Percentiles rank a stretch among this genome's conserved stretches.
These are phyloP conservation scores for Pseudognaphalium luteoalbum DNA, from an alignment of 129 eudicot genomes.

Conservation along the genomic window DNA sequence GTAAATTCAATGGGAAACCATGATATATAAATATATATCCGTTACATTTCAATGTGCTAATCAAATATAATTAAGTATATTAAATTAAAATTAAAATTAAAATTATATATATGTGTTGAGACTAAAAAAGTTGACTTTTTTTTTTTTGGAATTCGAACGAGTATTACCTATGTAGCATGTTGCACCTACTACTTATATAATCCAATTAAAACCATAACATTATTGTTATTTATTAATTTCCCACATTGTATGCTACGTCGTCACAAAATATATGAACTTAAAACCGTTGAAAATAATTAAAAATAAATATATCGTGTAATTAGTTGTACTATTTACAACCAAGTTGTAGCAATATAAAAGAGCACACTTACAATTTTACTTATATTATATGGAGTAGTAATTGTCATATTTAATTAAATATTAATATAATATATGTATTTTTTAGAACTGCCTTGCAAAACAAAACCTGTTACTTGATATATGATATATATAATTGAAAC, in stretches of 20 bases:
- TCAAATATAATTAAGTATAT: not conserved
- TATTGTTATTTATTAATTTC: not conserved
- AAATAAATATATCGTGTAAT: not conserved
- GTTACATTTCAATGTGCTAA: too few species aligned
- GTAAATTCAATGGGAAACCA: too few species aligned
- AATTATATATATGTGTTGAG: not conserved
- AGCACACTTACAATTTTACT: not conserved
- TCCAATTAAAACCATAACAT: not conserved
- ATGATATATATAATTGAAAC: constrained; percentile 6
- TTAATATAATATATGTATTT: too few species aligned
- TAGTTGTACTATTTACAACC: not conserved
- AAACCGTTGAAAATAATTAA: not conserved
- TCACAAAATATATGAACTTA: not conserved
- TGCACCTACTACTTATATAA: constrained; percentile 17
- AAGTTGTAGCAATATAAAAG: not conserved
- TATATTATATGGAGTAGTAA: not conserved
- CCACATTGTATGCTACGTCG: not conserved
- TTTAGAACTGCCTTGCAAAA: not conserved
- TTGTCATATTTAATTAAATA: too few species aligned
- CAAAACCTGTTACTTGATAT: not conserved
- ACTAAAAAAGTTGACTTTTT: constrained; percentile 20
- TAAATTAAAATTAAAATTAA: too few species aligned
- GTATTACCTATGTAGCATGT: constrained; percentile 8
- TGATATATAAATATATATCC: too few species aligned
- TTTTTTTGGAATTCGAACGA: not conserved